A percentile compares a stretch with the other conserved stretches of the same genome.
phyloP scores from a whole-genome alignment of 345 rosid genomes.

The Turnera subulata region DNA sequence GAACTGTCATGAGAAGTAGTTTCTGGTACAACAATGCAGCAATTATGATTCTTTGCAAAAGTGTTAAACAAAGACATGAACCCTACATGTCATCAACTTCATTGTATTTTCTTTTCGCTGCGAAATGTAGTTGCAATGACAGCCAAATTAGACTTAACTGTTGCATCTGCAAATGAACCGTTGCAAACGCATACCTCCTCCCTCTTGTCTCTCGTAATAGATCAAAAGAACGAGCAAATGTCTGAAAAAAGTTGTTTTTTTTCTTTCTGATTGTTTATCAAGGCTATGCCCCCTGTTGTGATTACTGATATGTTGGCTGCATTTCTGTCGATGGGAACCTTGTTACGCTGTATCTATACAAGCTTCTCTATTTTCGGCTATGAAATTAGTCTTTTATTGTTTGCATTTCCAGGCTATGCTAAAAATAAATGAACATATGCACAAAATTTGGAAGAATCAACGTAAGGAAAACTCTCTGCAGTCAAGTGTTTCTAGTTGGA shows the following conservation, averaged over 20 bases:
- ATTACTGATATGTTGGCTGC: not conserved
- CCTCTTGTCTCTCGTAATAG: no score
- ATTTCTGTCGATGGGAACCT: not conserved
- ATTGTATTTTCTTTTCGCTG: slow-evolving; percentile 3
- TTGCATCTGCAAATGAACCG: no score
- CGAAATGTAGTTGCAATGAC: not conserved
- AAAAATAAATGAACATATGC: slow-evolving; percentile 83
- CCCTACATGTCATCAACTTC: no score
- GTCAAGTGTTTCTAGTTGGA: slow-evolving; percentile 69
- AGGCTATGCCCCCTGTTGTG: not conserved
- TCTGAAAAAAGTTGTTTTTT: not conserved
- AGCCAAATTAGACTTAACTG: slow-evolving; percentile 4
- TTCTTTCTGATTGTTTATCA: not conserved
- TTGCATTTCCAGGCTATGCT: slow-evolving; percentile 68
- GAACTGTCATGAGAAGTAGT: no score
- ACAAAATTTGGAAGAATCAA: slow-evolving; percentile 81
- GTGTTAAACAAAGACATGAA: no score
- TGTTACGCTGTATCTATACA: not conserved
- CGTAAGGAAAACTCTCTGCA: slow-evolving; percentile 53
- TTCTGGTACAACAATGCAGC: no score
- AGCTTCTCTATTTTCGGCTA: not conserved
- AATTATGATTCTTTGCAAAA: no score
- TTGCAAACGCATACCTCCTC: not conserved
- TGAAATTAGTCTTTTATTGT: slow-evolving; percentile 2
- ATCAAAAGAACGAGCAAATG: no score